phyloP scores from a whole-genome alignment of 2,329 filamentous ascomycete genomes.

The Zasmidium angulare region DNA sequence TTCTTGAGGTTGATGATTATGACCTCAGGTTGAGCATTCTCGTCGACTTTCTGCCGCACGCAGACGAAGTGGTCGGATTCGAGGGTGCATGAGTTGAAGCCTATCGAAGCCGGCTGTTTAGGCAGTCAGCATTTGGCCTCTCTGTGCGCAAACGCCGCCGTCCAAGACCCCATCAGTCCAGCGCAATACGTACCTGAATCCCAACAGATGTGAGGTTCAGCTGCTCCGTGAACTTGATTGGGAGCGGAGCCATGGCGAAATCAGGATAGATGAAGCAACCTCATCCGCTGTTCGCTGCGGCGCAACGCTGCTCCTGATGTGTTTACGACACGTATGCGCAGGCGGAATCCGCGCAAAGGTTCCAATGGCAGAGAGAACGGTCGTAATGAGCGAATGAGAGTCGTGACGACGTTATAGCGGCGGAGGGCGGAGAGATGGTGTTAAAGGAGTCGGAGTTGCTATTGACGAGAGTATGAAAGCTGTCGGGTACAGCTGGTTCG shows the following conservation, averaged over 20 bases:
- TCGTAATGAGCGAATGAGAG: constrained; percentile 32
- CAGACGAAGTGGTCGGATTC: constrained; percentile 97
- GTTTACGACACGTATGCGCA: constrained; percentile 10
- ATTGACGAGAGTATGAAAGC: neutral
- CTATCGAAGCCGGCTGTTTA: constrained; percentile 66
- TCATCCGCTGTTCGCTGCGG: constrained; percentile 27
- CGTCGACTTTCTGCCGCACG: constrained; percentile 89
- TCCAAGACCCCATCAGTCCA: neutral
- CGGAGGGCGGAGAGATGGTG: constrained; percentile 6
- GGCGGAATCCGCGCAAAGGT: constrained; percentile 15
- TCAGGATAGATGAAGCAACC: constrained; percentile 19
- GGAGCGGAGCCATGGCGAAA: constrained; percentile 64
- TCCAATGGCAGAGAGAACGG: constrained; percentile 13
- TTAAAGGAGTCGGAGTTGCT: neutral
- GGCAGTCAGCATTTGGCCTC: constrained; percentile 20
- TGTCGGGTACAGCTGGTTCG: no score
- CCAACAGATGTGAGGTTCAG: constrained; percentile 61
- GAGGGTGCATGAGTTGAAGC: constrained; percentile 90
- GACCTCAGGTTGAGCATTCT: constrained; percentile 82
- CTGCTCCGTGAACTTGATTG: constrained; percentile 91
- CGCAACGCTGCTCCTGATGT: constrained; percentile 22
- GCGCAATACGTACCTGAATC: constrained; percentile 44
- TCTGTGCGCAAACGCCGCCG: neutral
- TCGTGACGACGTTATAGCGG: constrained; percentile 33
- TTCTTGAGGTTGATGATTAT: constrained; percentile 98